These are phyloP conservation scores for Sanghuangporus sanghuang DNA, from an alignment of 1,284 basidiomycete genomes.

Conservation along the genomic window DNA sequence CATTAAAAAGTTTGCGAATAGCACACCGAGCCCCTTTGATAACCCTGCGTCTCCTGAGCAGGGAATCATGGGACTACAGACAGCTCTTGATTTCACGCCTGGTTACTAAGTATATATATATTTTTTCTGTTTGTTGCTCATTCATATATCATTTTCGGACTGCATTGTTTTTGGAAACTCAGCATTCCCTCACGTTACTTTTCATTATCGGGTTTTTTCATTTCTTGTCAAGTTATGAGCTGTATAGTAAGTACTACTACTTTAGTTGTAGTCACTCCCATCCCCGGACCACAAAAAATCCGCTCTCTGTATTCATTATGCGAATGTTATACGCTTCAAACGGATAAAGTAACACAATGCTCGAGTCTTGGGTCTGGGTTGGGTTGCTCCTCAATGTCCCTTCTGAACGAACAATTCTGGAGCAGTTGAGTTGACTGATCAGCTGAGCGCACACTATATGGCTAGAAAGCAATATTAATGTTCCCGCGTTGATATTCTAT, in stretches of 20 bases:
- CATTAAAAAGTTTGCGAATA: slow-evolving; percentile 59
- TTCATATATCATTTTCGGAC: background rate
- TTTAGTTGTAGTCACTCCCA: background rate
- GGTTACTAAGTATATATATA: slow-evolving; percentile 25
- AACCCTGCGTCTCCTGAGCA: slow-evolving; percentile 19
- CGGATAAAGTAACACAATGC: no score
- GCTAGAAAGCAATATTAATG: background rate
- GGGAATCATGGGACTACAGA: slow-evolving; percentile 32
- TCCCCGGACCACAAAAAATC: background rate
- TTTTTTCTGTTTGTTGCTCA: background rate
- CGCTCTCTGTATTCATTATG: background rate
- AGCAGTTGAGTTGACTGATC: no score
- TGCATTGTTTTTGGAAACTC: background rate
- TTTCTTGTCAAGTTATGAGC: background rate
- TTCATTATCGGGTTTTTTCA: background rate
- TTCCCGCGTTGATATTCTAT: background rate
- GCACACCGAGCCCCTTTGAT: slow-evolving; percentile 25
- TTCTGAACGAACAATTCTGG: background rate
- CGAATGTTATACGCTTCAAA: background rate
- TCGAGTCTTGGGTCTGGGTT: no score
- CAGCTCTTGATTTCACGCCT: slow-evolving; percentile 36
- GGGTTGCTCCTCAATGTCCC: no score
- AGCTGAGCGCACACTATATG: background rate
- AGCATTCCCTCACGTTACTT: background rate
- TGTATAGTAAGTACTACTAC: background rate